Base-by-base conservation (phyloP, 441 rosid species). In the Gossypium schwendimanii region DNA sequence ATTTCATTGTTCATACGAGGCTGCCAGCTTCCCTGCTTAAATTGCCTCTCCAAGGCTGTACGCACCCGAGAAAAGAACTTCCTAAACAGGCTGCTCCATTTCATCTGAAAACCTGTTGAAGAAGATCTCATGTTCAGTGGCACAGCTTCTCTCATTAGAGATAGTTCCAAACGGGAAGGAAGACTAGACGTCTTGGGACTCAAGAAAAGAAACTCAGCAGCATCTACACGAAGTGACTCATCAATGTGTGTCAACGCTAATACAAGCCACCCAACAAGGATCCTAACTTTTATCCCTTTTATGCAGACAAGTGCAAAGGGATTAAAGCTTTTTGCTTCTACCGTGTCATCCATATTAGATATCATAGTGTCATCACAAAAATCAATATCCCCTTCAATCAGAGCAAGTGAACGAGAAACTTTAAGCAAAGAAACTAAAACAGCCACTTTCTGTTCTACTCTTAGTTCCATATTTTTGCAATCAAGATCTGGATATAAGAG, bases 91-190 rank as follows among this genome's bases (percentile, higher is more conserved):
- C 96, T 92, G 71, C 86, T 85, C 99, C 97, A 95, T 80, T 95
- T 95, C 99, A 95, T 95, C 87, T 95, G 99, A 82, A 95, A 95
- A 74, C 95, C 91, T 11, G 97, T 86, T 65, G 98, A 92, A 79
- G 93, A 87, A 78, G 94, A 89, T 82, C 99, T 87, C 99, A 95
- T 95, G 89, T 95, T 95, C 85, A 95, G 74, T 60, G 97, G 98
- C 65, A 95, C 86, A 12, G 96, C 90, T 79, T 89, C 87, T 83
- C 85, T 88, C 84, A 95, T 77, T 68, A 95, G 86, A 74, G 81
- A 77, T 39, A 95, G 90, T 82, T 95, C 99, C 53, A 95, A 86
- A 70, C 74, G 83, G 24, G 98, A 95, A 70, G 99, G 98, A 68
- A 95, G 89, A 84, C 91, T 87, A 60, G 98, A 72, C 36, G 88